Evolutionary conservation across 352 stramenopile genomes (phyloP).

Genomic region (Elongisporangium undulatum): DNA sequence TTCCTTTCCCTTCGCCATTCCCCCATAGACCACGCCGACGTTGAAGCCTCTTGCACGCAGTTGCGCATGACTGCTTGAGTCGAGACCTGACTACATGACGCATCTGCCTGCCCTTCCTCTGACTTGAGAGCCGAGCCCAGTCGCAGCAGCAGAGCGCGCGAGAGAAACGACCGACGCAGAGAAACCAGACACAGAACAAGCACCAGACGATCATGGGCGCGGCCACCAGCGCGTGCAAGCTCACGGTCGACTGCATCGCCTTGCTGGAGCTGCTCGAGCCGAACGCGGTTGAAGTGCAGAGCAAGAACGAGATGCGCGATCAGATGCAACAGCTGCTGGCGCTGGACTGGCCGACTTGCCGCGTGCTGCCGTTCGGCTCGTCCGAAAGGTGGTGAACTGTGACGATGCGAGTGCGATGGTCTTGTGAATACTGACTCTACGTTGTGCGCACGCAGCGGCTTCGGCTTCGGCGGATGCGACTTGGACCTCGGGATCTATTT

Average conservation of each 20-base stretch:
- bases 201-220: conserved; percentile 49
- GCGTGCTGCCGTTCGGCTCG: conserved; percentile 68
- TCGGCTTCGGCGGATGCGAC: conserved; percentile 76
- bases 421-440: background rate
- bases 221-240: conserved; percentile 73
- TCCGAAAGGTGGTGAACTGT: conserved; percentile 55
- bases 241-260: conserved; percentile 75
- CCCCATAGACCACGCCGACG: conserved; percentile 7
- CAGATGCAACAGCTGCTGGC: conserved; percentile 52
- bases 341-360: conserved; percentile 53
- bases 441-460: conserved; percentile 24
- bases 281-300: conserved; percentile 38
- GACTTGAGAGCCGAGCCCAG: background rate
- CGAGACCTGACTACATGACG: conserved; percentile 20
- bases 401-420: background rate
- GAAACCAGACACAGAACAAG: conserved; percentile 3
- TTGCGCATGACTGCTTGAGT: conserved; percentile 25
- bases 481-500: conserved; percentile 84
- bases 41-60: conserved; percentile 7
- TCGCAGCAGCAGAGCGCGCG: conserved; percentile 4
- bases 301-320: conserved; percentile 39
- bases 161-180: conserved; percentile 9
- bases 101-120: conserved; percentile 7
- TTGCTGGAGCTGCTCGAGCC: conserved; percentile 82
- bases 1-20: conserved; percentile 14